These are phyloP conservation scores for Gossypium ekmanianum DNA, from an alignment of 345 rosid species.

Conservation along the genomic window DNA sequence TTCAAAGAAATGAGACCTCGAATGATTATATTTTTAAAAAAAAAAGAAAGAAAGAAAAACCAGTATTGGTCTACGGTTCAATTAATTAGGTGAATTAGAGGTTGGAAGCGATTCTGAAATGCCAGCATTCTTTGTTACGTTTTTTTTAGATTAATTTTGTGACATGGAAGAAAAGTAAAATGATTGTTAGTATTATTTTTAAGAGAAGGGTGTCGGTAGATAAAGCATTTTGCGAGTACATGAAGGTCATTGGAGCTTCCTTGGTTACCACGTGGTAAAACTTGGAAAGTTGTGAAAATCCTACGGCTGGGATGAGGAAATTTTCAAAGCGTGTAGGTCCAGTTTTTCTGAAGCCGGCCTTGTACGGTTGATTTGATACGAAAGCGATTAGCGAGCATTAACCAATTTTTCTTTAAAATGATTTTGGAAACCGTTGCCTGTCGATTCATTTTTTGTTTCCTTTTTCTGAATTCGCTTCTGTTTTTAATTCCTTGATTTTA, in stretches of 20 bases:
- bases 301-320: neutral
- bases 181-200: no score
- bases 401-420: neutral
- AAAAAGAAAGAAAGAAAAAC: no score
- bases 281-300: neutral
- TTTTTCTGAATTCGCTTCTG: neutral
- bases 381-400: neutral
- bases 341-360: neutral
- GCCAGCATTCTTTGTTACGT: neutral
- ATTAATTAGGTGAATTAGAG: neutral
- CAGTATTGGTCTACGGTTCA: neutral
- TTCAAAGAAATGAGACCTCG: no score
- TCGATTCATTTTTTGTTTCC: neutral
- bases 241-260: neutral
- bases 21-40: no score
- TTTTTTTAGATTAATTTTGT: no score
- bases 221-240: neutral
- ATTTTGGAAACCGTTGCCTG: neutral
- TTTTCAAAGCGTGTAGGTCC: neutral
- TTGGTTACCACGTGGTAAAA: neutral
- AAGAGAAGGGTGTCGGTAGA: neutral
- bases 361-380: neutral
- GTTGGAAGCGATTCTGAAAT: no score
- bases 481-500: neutral
- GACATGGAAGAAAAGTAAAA: no score